phyloP scores from a whole-genome alignment of 139 green algal species.

The Chlamydomonas schloesseri region DNA sequence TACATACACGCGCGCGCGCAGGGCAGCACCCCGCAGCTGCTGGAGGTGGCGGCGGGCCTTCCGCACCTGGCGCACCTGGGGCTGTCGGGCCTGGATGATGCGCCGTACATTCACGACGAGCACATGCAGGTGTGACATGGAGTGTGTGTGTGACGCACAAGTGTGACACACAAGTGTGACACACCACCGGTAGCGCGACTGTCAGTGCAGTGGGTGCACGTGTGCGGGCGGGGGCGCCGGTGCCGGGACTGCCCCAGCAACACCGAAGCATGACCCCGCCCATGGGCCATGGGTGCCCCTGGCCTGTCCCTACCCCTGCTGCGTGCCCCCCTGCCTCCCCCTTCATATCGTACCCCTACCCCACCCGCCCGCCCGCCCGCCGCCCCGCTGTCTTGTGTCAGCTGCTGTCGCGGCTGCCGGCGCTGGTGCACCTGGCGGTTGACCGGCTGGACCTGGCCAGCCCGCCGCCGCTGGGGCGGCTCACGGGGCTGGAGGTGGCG shows the following conservation, averaged over 20 bases:
- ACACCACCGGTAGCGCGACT: too few species aligned
- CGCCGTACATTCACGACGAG: slow-evolving; percentile 2
- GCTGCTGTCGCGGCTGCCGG: slow-evolving; percentile 12
- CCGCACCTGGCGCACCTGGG: slow-evolving; percentile 23
- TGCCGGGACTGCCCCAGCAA: too few species aligned
- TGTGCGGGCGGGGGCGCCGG: too few species aligned
- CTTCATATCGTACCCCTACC: neutral
- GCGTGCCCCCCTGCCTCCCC: neutral
- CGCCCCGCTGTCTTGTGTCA: neutral
- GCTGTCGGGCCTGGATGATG: slow-evolving; percentile 10
- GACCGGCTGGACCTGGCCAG: slow-evolving; percentile 4
- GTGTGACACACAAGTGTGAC: too few species aligned
- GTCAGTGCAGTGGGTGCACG: too few species aligned
- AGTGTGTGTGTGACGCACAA: neutral
- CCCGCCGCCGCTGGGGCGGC: neutral
- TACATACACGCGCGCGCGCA: neutral
- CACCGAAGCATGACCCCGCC: too few species aligned
- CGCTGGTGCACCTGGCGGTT: neutral
- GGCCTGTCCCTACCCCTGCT: too few species aligned
- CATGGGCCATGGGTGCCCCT: too few species aligned
- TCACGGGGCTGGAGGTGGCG: slow-evolving; percentile 13
- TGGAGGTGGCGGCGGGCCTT: neutral
- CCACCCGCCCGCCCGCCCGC: neutral
- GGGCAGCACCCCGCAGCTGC: neutral
- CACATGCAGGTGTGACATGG: neutral